Base-by-base conservation (phyloP, 2,329 filamentous ascomycete genomes). In the Aureobasidium leucospermi region DNA sequence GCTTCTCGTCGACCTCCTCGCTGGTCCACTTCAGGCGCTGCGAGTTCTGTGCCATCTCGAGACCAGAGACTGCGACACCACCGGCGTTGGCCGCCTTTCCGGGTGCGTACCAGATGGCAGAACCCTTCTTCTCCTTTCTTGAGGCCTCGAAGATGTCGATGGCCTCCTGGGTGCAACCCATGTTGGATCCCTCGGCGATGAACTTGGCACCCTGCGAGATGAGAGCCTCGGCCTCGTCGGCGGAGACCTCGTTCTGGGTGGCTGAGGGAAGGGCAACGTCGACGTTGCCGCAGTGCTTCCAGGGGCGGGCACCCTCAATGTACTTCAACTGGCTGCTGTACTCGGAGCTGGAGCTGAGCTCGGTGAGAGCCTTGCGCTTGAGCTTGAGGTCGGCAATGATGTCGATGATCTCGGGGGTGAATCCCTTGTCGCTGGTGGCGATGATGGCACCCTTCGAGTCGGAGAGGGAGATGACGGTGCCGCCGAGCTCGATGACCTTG, bases 1-100 rank as follows among this genome's bases (percentile, higher is more conserved):
- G 86, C 78, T 90, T 90, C 67, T 81, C 78, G 77, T 97, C 93
- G 65, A 97, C 94, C 80, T 96, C 88, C 80, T 96, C 89, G 48
- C 81, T 71, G 31, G 89, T 89, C 94, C 94, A 99, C 70, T 78
- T 83, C 65, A 96, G 81, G 62, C 93, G 87, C 75, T 87, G 78
- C 65, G 88, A 93, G 85, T 99, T 97, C 85, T 99, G 94, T 7
- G 93, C 92, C 94, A 99, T 99, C 83, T 99, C 94, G 46, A 99
- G 85, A 68, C 94, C 94, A 2, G 91, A 96, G 42, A 99, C 94
- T 60, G 94, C 94, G 60, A 97, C 94, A 81, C 94, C 94, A 75
- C 94, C 94, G 67, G 90, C 91, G 81, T 97, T 97, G 79, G 93
- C 90, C 34, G 94, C 94, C 85, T 97, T 97, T 65, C 76, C 93